Evolutionary conservation across 2,329 filamentous ascomycete genomes (phyloP).

Genomic region (Hypoxylon rubiginosum): DNA sequence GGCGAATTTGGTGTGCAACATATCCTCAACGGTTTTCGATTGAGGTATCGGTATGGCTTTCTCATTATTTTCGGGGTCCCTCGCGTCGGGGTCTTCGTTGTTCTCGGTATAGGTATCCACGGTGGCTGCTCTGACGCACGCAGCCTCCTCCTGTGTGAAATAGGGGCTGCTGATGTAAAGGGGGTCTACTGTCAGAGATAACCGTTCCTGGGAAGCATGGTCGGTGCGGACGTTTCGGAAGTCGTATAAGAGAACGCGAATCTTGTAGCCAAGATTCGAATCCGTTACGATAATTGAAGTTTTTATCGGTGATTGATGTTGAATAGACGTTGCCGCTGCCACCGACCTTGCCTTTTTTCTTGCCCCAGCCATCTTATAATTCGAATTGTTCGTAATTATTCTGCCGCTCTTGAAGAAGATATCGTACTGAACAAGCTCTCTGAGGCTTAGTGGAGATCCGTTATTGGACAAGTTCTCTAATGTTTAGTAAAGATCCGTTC

Average conservation of each 20-base stretch:
- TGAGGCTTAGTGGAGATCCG: no score
- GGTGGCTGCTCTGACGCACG: slow-evolving; percentile 37
- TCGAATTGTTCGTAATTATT: no score
- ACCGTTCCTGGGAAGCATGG: background rate
- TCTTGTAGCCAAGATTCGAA: background rate
- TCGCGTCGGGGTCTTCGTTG: background rate
- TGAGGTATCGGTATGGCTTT: background rate
- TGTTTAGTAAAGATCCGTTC: no score
- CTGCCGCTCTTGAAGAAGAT: no score
- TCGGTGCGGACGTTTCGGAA: background rate
- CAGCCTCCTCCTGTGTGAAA: slow-evolving; percentile 44
- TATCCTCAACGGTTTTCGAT: slow-evolving; percentile 40
- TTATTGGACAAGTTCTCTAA: no score
- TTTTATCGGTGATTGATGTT: background rate
- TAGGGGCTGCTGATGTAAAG: slow-evolving; percentile 49
- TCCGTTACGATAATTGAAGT: background rate
- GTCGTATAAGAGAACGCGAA: background rate
- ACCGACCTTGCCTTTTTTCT: background rate
- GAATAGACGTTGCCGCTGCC: background rate
- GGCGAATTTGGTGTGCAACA: slow-evolving; percentile 40
- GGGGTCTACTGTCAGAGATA: slow-evolving; percentile 31
- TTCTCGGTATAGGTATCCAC: slow-evolving; percentile 19
- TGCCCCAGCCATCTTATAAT: background rate
- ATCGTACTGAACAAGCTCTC: no score
- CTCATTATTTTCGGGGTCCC: background rate